Evolutionary conservation across 163 green algal genomes (phyloP).

Genomic region (Scenedesmus sp.): DNA sequence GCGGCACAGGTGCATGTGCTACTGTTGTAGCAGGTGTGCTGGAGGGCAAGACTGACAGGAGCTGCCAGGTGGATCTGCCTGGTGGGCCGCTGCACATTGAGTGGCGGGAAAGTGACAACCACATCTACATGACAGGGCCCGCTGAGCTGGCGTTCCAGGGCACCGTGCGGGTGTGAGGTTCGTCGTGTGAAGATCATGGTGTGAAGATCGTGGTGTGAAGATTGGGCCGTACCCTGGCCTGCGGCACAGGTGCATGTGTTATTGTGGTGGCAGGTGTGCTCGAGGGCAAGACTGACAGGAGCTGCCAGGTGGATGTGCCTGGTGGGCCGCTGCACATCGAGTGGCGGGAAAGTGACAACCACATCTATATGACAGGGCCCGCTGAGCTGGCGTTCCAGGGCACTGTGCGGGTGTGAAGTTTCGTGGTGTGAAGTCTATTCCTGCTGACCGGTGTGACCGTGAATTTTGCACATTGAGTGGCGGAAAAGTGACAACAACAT

Average conservation of each 20-base stretch:
- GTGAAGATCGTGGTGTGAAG: no score
- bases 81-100: slow-evolving; percentile 97
- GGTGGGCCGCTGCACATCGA: slow-evolving; percentile 97
- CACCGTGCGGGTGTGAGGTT: slow-evolving; percentile 24
- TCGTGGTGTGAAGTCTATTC: neutral
- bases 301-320: slow-evolving; percentile 93
- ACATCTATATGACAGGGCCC: slow-evolving; percentile 98
- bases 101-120: slow-evolving; percentile 87
- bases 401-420: slow-evolving; percentile 28
- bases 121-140: slow-evolving; percentile 98
- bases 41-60: slow-evolving; percentile 88
- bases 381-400: slow-evolving; percentile 90
- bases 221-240: slow-evolving; percentile 68
- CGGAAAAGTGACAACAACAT: slow-evolving; percentile 83
- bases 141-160: slow-evolving; percentile 90
- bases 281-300: slow-evolving; percentile 88
- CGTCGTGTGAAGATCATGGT: neutral
- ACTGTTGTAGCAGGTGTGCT: slow-evolving; percentile 97
- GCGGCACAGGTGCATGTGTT: slow-evolving; percentile 97
- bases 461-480: slow-evolving; percentile 92
- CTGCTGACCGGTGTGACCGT: no score
- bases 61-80: slow-evolving; percentile 93
- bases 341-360: slow-evolving; percentile 87
- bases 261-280: slow-evolving; percentile 97
- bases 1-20: slow-evolving; percentile 97